Base-by-base conservation (phyloP, 2,329 filamentous ascomycete genomes). In the Sordariomycetes sp. region DNA sequence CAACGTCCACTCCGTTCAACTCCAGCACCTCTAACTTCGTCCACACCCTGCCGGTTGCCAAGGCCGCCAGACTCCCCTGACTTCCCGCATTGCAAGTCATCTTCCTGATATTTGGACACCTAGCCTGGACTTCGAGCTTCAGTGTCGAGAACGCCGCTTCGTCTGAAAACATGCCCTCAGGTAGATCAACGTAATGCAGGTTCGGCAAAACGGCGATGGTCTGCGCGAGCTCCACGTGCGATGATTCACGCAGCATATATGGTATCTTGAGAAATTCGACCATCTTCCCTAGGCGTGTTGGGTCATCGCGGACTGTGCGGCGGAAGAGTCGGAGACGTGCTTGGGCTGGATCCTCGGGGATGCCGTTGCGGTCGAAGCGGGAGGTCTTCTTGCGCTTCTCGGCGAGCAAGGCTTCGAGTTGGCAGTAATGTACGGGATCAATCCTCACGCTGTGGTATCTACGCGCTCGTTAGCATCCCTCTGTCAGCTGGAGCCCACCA, bases 391-490 rank as follows among this genome's bases (percentile, higher is more conserved):
- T 86, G 42, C 88, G 82, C 55, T 75, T 79, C 46, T 90, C 85
- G 34, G 84, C 75, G 23, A 94, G 74, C 46, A 82, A 67, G 39
- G 84, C 80, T 58, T 96, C 90, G 47, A 84, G 81, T 43, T 83
- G 78, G 65, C 90, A 96, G 62, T 94, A 95, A 60, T 96, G 90
- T 21, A 95, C 88, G 14, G 84, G 75, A 54, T 96, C 90, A 54
- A 96, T 92, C 39, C 88, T 84, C 44, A 96, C 79, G 64, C 86
- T 88, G 49, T 81, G 79, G 56, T 93, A 94, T 45, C 86, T 93
- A 48, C 23, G 30, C 25, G 21, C 5, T 30, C 39, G 43, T 15
- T 30, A 29, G n/a, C 11, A 14, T 27, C n/a, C 21, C 21, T 3
- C 10, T 18, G 3, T 3, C 7, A 21, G 20, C 10, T 12, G n/a